Evolutionary conservation across 192 early-diverging fungal genomes (phyloP).

Genomic region (Entomortierella chlamydospora): DNA sequence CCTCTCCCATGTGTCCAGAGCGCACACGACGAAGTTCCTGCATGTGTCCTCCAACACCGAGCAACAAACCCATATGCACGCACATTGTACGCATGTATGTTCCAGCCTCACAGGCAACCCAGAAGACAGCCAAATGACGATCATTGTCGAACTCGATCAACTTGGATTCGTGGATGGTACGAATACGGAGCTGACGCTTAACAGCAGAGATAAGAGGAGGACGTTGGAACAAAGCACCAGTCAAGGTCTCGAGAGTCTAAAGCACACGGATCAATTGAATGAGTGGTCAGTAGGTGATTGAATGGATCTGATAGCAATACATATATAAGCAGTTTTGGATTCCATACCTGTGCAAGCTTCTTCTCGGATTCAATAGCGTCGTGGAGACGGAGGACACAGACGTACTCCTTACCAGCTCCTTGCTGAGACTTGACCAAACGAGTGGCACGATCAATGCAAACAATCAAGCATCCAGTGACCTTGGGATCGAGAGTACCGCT

Average conservation of each 20-base stretch:
- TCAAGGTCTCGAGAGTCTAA: conserved; percentile 92
- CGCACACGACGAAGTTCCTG: conserved; percentile 98
- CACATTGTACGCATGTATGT: conserved; percentile 99
- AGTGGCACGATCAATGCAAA: conserved; percentile 98
- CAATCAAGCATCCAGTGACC: conserved; percentile 99
- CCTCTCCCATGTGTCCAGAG: conserved; percentile 91
- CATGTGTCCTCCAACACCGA: conserved; percentile 99
- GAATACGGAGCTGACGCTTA: conserved; percentile 98
- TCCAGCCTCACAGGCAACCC: conserved; percentile 98
- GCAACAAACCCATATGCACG: conserved; percentile 95
- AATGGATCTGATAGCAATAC: too few species aligned
- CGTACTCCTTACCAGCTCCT: conserved; percentile 99
- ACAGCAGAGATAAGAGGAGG: conserved; percentile 99
- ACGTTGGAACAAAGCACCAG: conserved; percentile 98
- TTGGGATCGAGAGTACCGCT: conserved; percentile 99
- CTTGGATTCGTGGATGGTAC: conserved; percentile 97
- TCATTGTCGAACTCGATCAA: conserved; percentile 97
- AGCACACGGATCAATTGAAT: not conserved
- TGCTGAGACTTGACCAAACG: conserved; percentile 99
- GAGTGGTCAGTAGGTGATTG: not conserved
- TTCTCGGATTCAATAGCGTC: conserved; percentile 92
- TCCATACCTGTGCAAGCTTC: conserved; percentile 77
- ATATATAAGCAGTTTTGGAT: not conserved
- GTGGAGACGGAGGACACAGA: conserved; percentile 94
- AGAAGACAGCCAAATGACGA: conserved; percentile 95